Percentiles rank a stretch among this genome's conserved stretches.
Evolutionary conservation across 306 rosid species (phyloP).

Genomic region (Cucurbita argyrosperma): DNA sequence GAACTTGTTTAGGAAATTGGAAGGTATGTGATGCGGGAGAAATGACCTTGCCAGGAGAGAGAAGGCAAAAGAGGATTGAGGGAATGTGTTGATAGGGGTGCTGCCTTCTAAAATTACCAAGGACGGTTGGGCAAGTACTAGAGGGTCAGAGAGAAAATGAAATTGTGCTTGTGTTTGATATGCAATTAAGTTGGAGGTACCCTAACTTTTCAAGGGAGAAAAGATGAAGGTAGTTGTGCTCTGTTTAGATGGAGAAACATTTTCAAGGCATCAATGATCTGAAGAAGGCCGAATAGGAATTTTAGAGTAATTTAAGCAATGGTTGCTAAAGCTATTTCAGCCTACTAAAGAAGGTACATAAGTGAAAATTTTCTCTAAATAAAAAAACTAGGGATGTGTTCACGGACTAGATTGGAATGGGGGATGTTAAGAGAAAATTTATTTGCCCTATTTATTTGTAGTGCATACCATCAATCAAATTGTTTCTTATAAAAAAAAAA

Average conservation of each 20-base stretch:
- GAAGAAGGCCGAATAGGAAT: no score
- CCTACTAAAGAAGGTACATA: no score
- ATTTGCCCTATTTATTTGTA: no score
- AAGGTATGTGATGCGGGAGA: background rate
- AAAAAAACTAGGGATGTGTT: no score
- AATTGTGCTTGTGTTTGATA: background rate
- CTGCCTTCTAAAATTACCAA: background rate
- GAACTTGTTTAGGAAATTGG: background rate
- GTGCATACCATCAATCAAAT: no score
- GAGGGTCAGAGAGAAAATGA: background rate
- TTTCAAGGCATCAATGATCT: background rate
- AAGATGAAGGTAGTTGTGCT: background rate
- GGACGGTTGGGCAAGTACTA: background rate
- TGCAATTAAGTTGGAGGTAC: background rate
- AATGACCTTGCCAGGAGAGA: background rate
- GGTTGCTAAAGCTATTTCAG: no score
- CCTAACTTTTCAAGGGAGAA: background rate
- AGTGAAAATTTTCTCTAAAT: no score
- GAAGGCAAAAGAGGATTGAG: background rate
- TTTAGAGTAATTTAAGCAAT: no score
- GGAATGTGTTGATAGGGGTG: background rate
- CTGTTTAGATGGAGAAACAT: background rate
- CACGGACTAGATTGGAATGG: no score
- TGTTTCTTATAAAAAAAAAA: no score
- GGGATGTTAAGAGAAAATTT: no score